phyloP scores from a whole-genome alignment of 2,329 filamentous ascomycete genomes.

The Botrytis elliptica region DNA sequence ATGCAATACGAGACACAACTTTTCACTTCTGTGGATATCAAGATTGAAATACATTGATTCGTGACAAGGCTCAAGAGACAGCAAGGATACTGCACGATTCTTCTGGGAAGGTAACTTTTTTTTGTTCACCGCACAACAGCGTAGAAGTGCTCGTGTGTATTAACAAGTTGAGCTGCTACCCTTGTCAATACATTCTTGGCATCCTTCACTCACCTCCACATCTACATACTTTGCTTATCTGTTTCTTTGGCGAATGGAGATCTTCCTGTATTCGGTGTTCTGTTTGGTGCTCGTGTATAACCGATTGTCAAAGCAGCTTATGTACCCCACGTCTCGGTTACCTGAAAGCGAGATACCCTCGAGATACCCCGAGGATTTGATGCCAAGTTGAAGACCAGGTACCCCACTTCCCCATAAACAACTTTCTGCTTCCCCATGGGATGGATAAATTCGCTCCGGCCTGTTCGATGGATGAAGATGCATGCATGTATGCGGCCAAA shows the following conservation, averaged over 20 bases:
- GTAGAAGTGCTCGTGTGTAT: neutral
- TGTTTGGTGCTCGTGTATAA: neutral
- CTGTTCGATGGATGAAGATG: neutral
- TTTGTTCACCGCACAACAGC: neutral
- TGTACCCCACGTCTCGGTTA: slow-evolving; percentile 1
- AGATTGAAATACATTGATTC: neutral
- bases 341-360: slow-evolving; percentile 16
- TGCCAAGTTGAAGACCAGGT: slow-evolving; percentile 14
- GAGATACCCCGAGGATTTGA: slow-evolving; percentile 18
- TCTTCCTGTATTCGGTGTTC: neutral
- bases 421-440: slow-evolving; percentile 13
- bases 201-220: neutral
- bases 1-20: neutral
- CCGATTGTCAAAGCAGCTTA: neutral
- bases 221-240: neutral
- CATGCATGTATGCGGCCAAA: slow-evolving; percentile 8
- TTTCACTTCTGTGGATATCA: neutral
- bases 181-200: neutral
- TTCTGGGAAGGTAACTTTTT: neutral
- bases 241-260: neutral
- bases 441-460: slow-evolving; percentile 15
- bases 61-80: neutral
- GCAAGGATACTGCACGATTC: neutral
- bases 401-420: slow-evolving; percentile 17
- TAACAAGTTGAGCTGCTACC: neutral